Evolutionary conservation across 371 early-diverging fungal genomes (phyloP), one percentile per base, ranked within the genome.

Genomic region (Apophysomyces trapeziformis): DNA sequence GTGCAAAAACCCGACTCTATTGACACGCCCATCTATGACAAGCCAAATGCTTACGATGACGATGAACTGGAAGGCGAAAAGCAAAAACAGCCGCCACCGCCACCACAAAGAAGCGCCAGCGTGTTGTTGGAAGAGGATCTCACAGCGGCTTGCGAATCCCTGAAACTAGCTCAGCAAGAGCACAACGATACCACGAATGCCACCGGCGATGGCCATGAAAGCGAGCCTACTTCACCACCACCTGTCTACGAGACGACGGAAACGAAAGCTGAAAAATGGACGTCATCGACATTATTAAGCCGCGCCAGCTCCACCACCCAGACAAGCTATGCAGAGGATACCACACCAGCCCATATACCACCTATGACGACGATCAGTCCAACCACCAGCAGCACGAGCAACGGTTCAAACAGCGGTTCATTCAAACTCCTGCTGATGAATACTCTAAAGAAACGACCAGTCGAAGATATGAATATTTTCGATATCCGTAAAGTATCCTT

Each of bases 401-500:
- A 45, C 44, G 56, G 68, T 47, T 38, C 21, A 9, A 61, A 38
- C 58, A 12, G 47, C 47, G 38, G 58, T 14, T 50, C 54, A 26
- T 50, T 50, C 21, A 50, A 50, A 21, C 54, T 50, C 8, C 21
- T 66, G 56, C 57, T 65, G 4, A 36, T 60, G 45, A 44, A 58
- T 8, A 60, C 7, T 18, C 21, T 43, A 38, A 75, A 74, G 26
- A 58, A 66, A 44, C 69, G 70, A 16, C 69, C 68, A 11, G 66
- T 59, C 50, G 72, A 74, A 38, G 72, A 74, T 16, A 64, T 70
- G 65, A 38, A 72, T 12, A 44, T 63, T 5, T 80, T 68, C 59
- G 81, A 80, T 14, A 16, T 80, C 13, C 71, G 75, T 37, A 83
- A 83, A 60, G 63, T 65, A 13, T 75, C 78, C 8, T 60, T 83